Evolutionary conservation across 2,329 filamentous ascomycete species (phyloP).

Genomic region (Fusarium sp.): DNA sequence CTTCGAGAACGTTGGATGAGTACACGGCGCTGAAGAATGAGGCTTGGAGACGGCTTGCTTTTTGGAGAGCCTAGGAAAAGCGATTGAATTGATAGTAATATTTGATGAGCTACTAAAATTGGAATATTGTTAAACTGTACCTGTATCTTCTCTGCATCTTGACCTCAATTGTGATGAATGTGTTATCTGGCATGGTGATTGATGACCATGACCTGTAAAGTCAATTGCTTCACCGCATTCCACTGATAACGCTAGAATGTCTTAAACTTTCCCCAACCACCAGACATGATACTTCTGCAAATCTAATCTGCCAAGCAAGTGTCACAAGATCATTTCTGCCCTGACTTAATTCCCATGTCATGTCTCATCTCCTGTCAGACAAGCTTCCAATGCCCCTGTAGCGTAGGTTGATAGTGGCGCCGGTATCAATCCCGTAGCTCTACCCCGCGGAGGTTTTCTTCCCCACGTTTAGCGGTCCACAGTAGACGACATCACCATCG

Average conservation of each 20-base stretch:
- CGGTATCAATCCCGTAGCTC: conserved; percentile 22
- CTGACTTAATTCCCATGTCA: neutral
- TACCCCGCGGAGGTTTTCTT: neutral
- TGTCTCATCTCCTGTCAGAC: neutral
- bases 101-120: neutral
- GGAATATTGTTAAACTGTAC: neutral
- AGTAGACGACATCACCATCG: conserved; percentile 10
- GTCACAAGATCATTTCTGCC: neutral
- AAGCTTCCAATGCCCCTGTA: neutral
- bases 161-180: neutral
- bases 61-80: conserved; percentile 14
- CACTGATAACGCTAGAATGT: neutral
- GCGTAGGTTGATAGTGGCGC: conserved; percentile 1
- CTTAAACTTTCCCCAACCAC: neutral
- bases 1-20: conserved; percentile 48
- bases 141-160: too few species aligned
- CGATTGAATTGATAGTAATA: neutral
- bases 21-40: conserved; percentile 48
- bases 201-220: neutral
- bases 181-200: neutral
- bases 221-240: conserved; percentile 8
- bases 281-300: neutral
- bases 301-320: neutral
- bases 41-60: conserved; percentile 48
- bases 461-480: conserved; percentile 9